These are phyloP conservation scores for Gonapodya sp. DNA, from an alignment of 192 early-diverging fungal species.

Conservation along the genomic window DNA sequence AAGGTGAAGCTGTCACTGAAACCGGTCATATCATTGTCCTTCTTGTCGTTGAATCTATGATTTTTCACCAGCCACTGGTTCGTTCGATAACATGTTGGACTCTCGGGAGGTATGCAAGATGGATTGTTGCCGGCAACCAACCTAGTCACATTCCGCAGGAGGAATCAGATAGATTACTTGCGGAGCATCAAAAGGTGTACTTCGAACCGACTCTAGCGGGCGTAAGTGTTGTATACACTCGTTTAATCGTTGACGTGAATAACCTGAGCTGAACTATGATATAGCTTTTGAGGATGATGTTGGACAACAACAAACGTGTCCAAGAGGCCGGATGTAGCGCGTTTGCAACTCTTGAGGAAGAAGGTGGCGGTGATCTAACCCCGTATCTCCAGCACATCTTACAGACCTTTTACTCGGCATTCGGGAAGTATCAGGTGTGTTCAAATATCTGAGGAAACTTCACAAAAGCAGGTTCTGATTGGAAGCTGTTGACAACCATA, in stretches of 20 bases:
- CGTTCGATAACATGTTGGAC: constrained; percentile 99
- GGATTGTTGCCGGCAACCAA: constrained; percentile 38
- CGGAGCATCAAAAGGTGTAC: neutral
- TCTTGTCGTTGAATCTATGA: neutral
- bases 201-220: neutral
- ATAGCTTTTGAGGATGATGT: constrained; percentile 54
- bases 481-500: neutral
- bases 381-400: constrained; percentile 88
- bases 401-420: constrained; percentile 66
- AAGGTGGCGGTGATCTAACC: constrained; percentile 65
- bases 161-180: neutral
- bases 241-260: no score
- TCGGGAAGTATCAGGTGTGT: constrained; percentile 65
- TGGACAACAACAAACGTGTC: constrained; percentile 96
- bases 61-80: constrained; percentile 61
- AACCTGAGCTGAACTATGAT: neutral
- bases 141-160: neutral
- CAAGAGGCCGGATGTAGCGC: constrained; percentile 97
- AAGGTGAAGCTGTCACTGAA: no score
- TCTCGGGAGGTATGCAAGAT: constrained; percentile 80
- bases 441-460: neutral
- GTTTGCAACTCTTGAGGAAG: constrained; percentile 92
- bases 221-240: no score
- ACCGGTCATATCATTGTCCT: no score
- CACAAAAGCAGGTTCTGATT: neutral